These are phyloP conservation scores for Periconia digitata DNA, from an alignment of 2,329 filamentous ascomycete species.

Conservation along the genomic window DNA sequence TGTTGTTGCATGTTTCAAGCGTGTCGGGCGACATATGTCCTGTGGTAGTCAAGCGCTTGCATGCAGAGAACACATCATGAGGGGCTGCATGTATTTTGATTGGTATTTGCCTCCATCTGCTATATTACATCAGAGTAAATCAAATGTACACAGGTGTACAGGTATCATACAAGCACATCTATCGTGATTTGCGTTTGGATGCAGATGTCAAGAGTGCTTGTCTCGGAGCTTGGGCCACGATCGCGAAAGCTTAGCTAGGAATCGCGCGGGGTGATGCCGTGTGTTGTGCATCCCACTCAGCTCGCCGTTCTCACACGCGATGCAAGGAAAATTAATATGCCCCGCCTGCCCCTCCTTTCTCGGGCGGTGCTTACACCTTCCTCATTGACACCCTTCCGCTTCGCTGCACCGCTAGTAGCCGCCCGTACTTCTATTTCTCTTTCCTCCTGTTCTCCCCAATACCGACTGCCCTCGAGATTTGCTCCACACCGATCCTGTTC, in stretches of 20 bases:
- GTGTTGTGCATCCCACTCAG: too few species aligned
- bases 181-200: neutral
- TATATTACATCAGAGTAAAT: too few species aligned
- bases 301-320: constrained; percentile 2
- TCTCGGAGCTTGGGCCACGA: constrained; percentile 2
- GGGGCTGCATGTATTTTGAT: too few species aligned
- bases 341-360: constrained; percentile 21
- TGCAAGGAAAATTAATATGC: constrained; percentile 14
- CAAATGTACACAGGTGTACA: too few species aligned
- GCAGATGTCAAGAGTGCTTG: neutral
- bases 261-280: too few species aligned
- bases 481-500: constrained; percentile 19
- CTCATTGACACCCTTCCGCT: constrained; percentile 24
- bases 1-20: too few species aligned
- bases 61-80: too few species aligned
- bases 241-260: too few species aligned
- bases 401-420: constrained; percentile 33
- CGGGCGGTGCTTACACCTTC: constrained; percentile 23
- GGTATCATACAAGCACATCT: too few species aligned
- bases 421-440: constrained; percentile 12
- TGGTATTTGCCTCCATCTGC: too few species aligned
- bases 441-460: constrained; percentile 13
- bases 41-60: too few species aligned
- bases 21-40: too few species aligned
- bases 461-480: constrained; percentile 12